Percentiles rank a stretch among this genome's conserved stretches.
These are phyloP conservation scores for Erythrophleum fordii DNA, from an alignment of 306 rosid genomes.

Conservation along the genomic window DNA sequence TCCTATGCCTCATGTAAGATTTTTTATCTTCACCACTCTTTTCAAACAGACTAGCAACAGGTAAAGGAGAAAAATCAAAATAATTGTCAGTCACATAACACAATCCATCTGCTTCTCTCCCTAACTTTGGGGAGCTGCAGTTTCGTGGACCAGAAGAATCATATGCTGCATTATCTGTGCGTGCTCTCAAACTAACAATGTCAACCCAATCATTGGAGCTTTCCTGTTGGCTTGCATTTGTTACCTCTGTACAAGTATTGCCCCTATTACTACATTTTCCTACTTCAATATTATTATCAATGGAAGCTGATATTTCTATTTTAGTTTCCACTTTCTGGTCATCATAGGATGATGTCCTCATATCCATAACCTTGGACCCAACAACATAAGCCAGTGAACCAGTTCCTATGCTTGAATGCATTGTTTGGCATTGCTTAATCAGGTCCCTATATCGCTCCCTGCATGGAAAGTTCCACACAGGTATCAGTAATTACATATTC, in stretches of 20 bases:
- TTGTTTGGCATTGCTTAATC: constrained; percentile 79
- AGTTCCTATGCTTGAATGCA: constrained; percentile 94
- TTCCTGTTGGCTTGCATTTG: constrained; percentile 52
- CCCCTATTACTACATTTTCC: constrained; percentile 56
- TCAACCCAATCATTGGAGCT: constrained; percentile 60
- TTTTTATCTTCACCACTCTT: constrained; percentile 52
- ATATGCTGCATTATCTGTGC: constrained; percentile 55
- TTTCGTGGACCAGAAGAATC: constrained; percentile 54
- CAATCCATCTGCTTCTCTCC: constrained; percentile 61
- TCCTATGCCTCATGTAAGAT: constrained; percentile 43
- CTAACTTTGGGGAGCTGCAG: constrained; percentile 56
- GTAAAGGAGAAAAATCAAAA: constrained; percentile 72
- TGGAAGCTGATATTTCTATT: constrained; percentile 58
- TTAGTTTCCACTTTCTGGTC: constrained; percentile 47
- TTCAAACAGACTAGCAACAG: constrained; percentile 63
- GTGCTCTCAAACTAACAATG: constrained; percentile 61
- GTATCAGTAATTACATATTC: constrained; percentile 31
- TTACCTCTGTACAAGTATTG: constrained; percentile 54
- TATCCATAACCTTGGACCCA: constrained; percentile 91
- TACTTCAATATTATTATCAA: constrained; percentile 50
- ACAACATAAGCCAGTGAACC: constrained; percentile 91
- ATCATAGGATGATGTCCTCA: constrained; percentile 75
- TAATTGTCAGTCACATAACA: constrained; percentile 47
- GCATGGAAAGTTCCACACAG: constrained; percentile 45
- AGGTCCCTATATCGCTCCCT: constrained; percentile 78